These are phyloP conservation scores for Globisporangium emineosum DNA, from an alignment of 352 stramenopile genomes.

Conservation along the genomic window DNA sequence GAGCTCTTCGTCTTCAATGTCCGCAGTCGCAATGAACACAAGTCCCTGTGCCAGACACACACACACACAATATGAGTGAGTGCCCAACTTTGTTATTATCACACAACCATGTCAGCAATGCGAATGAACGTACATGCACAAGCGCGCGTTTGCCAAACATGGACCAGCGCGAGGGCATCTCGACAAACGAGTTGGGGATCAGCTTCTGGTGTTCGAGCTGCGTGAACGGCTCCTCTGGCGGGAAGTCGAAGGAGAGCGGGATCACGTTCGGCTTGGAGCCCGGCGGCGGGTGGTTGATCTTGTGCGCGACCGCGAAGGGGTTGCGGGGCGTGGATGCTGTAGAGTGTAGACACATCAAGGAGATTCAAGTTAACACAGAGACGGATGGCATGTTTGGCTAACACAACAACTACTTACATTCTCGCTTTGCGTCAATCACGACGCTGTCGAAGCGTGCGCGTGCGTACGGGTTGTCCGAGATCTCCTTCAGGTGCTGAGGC, in stretches of 20 bases:
- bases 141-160: conserved; percentile 85
- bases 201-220: conserved; percentile 50
- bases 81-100: not conserved
- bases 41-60: conserved; percentile 50
- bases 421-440: conserved; percentile 83
- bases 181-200: conserved; percentile 82
- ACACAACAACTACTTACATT: conserved; percentile 44
- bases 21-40: conserved; percentile 66
- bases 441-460: conserved; percentile 83
- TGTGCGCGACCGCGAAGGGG: conserved; percentile 72
- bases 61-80: not conserved
- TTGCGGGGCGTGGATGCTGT: conserved; percentile 64
- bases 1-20: conserved; percentile 84
- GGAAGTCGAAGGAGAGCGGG: conserved; percentile 82
- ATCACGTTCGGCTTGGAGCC: conserved; percentile 74
- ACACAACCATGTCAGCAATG: conserved; percentile 9
- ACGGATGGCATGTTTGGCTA: not conserved
- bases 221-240: conserved; percentile 71
- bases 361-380: not conserved
- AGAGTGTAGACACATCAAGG: not conserved
- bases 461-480: conserved; percentile 77
- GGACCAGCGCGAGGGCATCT: conserved; percentile 69
- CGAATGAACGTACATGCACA: conserved; percentile 54
- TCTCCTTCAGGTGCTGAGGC: conserved; percentile 56
- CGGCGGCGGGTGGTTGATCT: conserved; percentile 82